Base-by-base conservation (phyloP, 495 filamentous ascomycete genomes). In the Letharia lupina region DNA sequence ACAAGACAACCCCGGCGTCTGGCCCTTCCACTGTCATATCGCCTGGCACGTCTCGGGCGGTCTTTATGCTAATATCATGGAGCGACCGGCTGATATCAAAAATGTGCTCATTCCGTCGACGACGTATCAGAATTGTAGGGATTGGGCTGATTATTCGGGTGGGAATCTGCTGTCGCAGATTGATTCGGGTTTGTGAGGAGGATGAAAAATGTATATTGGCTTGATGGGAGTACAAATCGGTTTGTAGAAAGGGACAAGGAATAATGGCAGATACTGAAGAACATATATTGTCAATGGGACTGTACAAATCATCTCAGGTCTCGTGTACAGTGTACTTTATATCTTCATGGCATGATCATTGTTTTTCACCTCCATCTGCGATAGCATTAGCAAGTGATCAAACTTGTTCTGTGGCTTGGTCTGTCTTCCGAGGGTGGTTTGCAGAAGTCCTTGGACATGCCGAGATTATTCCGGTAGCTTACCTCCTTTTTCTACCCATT, bases 21-120 rank as follows among this genome's bases (percentile, higher is more conserved):
- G 68, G 64, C 57, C 64, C 3, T 67, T 71, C 44, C 69, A 69
- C 41, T 73, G 74, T 60, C 73, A 74, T n/a, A 66, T 73, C 40
- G 72, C 68, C 10, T 73, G 72, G 71, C 71, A 71, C 44, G 23
- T 70, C 15, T 61, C 57, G 20, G 47, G 33, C 20, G 67, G 72
- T 13, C 45, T 73, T 1, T 61, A 67, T 37, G 60, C 68, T 15
- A 69, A 68, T 31, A 60, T 71, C 18, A 18, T 75, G 18, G 71
- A 70, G 66, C 56, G 56, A 4, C 63, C 67, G 13, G 57, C 20
- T 5, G 64, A 70, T 58, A 64, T 72, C 41, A 67, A 70, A 37
- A 64, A 61, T 4, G 33, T 61, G 23, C 20, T 41, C 31, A 70
- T 74, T 61, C 72, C 71, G 8, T 60, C 39, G 16, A 50, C 60